Base-by-base conservation (phyloP, 140 eudicot genomes). In the Flaveria floridana region DNA sequence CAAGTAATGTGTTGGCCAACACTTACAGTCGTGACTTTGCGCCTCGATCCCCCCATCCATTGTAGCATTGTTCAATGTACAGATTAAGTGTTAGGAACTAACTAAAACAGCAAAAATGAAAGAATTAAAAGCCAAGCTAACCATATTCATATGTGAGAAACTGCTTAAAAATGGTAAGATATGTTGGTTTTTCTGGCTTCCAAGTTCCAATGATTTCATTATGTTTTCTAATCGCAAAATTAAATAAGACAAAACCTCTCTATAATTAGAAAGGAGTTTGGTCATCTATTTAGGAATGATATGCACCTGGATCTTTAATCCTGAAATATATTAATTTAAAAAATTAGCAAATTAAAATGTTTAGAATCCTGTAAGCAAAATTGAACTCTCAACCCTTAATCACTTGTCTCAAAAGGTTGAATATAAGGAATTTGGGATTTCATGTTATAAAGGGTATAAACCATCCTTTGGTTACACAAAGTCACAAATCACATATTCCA, bases 1-100 rank as follows among this genome's bases (percentile, higher is more conserved):
- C 26, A 50, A 48, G 47, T 7, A 23, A 64, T 71, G 50, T 18
- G 71, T 47, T 30, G 70, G 72, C 71, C 41, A 50, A 74, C 65
- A 78, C 96, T 86, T 84, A 92, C 98, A 69, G 96, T 76, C 18
- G 95, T 65, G 68, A 93, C 96, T 74, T 93, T 93, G 85, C 89
- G 87, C 89, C 98, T 85, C 42, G 98, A 88, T 76, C 98, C 98
- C 78, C 98, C 98, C 98, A 92, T 87, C 98, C 98, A 92, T 73
- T 92, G 98, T 57, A 92, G 81, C 98, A 92, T 92, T 26, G 77
- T 74, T 70, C 42, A 68, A 65, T 41, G 66, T 11, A 62, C 30
- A 65, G 18, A 37, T 39, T 57, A 25, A 46, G 57, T 56, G 39
- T 67, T 72, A 25, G 5, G 69, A 14, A 73, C 9, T 69, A 70